Base-by-base conservation (phyloP, 139 green algal genomes). In the Ulvella scutata region DNA sequence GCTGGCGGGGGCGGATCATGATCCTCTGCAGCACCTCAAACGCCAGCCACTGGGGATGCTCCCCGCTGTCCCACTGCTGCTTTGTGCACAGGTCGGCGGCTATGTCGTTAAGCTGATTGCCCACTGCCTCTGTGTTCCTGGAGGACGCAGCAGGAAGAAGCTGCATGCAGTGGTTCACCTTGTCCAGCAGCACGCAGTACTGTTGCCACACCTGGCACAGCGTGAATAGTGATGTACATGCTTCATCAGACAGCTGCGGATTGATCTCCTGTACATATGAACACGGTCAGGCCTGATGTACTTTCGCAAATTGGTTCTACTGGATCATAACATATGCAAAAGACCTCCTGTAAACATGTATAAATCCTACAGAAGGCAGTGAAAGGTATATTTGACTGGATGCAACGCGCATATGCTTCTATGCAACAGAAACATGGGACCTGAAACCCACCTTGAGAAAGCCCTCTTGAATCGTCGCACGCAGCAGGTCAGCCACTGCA, bases 141-240 rank as follows among this genome's bases (percentile, higher is more conserved):
- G 9, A n/a, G 20, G 9, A n/a, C 0, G 10, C 35, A 76, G 28
- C 37, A 75, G 74, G 51, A 77, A 37, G 2, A 83, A 61, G 17
- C 80, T 61, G 20, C 13, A 67, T 10, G 51, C 51, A 67, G 13
- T 81, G 62, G 23, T 36, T 17, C 72, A 90, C 73, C 44, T 75
- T 67, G 76, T 89, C 85, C 78, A 88, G 81, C 51, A 89, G 79
- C 75, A 89, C 83, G 62, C 83, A 90, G 76, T 88, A 74, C 81
- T 87, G 77, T 78, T 86, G 78, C 83, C 85, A 88, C 37, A 75
- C 4, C 59, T 80, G 72, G 23, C 76, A 75, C 0, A 61, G 74
- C 59, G 38, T 3, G 6, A 62, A 74, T 60, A 87, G 72, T n/a
- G 33, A 20, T 10, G n/a, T 20, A 3, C 3, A 3, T 3, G 78